These are phyloP conservation scores for Triticum aestivum DNA, from an alignment of 176 grass and related monocot genomes.

Conservation along the genomic window IWGSC_CS_RefSeq_v2.1 NC_057802.1:608112366-608112865, in stretches of 20 bases:
- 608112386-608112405: conserved; percentile 2
- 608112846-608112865: conserved; percentile 95
- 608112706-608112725: neutral
- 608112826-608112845: conserved; percentile 89
- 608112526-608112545: conserved; percentile 21
- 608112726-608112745: neutral
- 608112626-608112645: conserved; percentile 64
- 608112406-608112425: conserved; percentile 93
- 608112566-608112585: conserved; percentile 96
- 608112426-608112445: conserved; percentile 84
- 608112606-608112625: conserved; percentile 96
- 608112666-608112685: neutral
- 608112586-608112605: conserved; percentile 86
- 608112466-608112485: conserved; percentile 29
- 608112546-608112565: conserved; percentile 81
- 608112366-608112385: neutral
- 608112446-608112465: conserved; percentile 98
- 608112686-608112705: neutral
- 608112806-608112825: conserved; percentile 82
- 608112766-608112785: neutral
- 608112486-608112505: neutral
- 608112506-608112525: neutral
- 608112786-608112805: neutral
- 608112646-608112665: neutral
- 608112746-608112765: neutral